Evolutionary conservation across 805 yeast species (phyloP), one percentile per base, ranked within the genome.

Genomic region (Spencermartinsiella europaea): DNA sequence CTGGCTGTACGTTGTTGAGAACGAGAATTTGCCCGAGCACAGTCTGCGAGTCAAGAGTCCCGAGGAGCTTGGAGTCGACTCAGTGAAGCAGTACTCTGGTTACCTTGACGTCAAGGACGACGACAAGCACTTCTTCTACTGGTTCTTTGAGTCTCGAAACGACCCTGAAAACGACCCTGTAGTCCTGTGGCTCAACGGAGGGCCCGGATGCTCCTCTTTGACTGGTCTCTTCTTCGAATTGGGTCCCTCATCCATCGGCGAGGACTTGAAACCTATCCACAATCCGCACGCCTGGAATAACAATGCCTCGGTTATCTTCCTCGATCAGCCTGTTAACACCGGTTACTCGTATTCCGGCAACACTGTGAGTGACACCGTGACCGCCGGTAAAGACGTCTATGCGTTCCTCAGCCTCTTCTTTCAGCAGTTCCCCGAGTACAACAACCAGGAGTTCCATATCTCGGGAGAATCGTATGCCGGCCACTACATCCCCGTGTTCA

Each of bases 401-500:
- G 85, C 89, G 1, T 90, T 91, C 67, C 74, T 93, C 61, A 83
- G 84, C 60, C 73, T 91, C 58, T 89, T 91, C 72, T 91, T 84
- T 75, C 80, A 83, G 64, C 82, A 85, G 59, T 89, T 87, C 74
- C 95, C 96, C 41, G 79, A 87, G 64, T 82, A 82, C 66, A 60
- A 73, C 42, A 67, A 73, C 47, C 86, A 56, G 83, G 46, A 48
- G 48, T 87, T 89, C 81, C 96, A 88, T 68, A 85, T 89, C 64
- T 84, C 96, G 42, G 97, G 97, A 58, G 97, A 89, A 67, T 85
- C 95, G 15, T 89, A 90, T 62, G 97, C 91, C 21, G 97, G 97
- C 44, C 96, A 88, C 67, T 90, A 91, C 70, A 83, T 91, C 55
- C 99, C 99, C 15, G 86, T 77, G n/a, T 85, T 79, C 57, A 83